Percentiles rank a stretch among this genome's conserved stretches.
These are phyloP conservation scores for Monilinia laxa DNA, from an alignment of 2,329 filamentous ascomycete species.

Conservation along the genomic window DNA sequence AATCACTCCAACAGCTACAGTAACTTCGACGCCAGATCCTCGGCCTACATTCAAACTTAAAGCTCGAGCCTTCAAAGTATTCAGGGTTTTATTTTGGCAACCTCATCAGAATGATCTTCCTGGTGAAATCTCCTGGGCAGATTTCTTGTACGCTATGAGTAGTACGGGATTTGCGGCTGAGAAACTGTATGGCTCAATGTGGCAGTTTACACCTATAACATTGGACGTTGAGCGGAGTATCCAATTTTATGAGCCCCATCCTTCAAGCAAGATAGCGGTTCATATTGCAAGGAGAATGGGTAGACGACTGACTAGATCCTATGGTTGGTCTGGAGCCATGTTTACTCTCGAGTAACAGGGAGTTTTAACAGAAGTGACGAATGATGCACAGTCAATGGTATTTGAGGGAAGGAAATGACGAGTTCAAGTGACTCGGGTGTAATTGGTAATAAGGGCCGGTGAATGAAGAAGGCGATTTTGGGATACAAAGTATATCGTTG, in stretches of 20 bases:
- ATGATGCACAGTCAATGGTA: no score
- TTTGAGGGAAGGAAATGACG: not conserved
- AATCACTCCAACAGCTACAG: not conserved
- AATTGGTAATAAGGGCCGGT: no score
- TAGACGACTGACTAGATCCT: slow-evolving; percentile 49
- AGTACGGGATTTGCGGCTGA: slow-evolving; percentile 51
- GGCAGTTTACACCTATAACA: slow-evolving; percentile 53
- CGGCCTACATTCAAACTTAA: slow-evolving; percentile 42
- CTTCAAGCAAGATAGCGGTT: slow-evolving; percentile 52
- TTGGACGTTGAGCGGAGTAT: slow-evolving; percentile 50
- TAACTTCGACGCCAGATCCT: slow-evolving; percentile 19
- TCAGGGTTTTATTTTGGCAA: slow-evolving; percentile 45
- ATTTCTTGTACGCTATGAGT: slow-evolving; percentile 54
- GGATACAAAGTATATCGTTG: no score
- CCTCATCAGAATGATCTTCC: slow-evolving; percentile 42
- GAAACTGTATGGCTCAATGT: slow-evolving; percentile 61
- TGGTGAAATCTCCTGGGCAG: slow-evolving; percentile 52
- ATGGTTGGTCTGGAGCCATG: slow-evolving; percentile 51
- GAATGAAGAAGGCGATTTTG: no score
- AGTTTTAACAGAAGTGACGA: no score
- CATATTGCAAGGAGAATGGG: slow-evolving; percentile 48
- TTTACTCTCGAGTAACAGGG: slow-evolving; percentile 40
- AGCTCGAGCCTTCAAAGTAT: slow-evolving; percentile 45
- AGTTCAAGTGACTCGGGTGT: no score
- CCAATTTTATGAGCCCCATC: slow-evolving; percentile 47